phyloP scores from a whole-genome alignment of 192 early-diverging fungal genomes.

The Umbelopsis vinacea region DNA sequence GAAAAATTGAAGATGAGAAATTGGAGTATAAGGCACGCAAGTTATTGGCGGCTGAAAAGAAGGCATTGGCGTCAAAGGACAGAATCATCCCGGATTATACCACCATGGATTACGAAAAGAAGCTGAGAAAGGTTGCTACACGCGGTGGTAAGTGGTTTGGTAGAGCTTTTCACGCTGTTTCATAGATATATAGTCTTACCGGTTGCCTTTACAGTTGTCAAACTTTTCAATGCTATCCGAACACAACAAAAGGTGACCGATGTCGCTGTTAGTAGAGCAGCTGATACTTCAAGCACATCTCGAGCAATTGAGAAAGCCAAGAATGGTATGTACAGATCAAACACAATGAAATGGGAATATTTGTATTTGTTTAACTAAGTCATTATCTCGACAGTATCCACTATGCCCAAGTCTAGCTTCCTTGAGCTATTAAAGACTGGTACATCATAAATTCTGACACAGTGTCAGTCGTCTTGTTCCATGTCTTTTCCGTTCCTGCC shows the following conservation, averaged over 20 bases:
- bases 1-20: slow-evolving; percentile 82
- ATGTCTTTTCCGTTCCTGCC: too few relatives aligned
- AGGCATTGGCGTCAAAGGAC: slow-evolving; percentile 64
- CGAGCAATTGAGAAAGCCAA: slow-evolving; percentile 53
- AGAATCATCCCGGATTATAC: slow-evolving; percentile 76
- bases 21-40: slow-evolving; percentile 85
- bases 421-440: slow-evolving; percentile 72
- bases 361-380: neutral
- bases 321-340: slow-evolving; percentile 29
- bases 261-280: slow-evolving; percentile 59
- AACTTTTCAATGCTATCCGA: slow-evolving; percentile 93
- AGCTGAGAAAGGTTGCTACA: slow-evolving; percentile 88
- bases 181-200: too few relatives aligned
- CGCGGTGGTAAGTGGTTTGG: slow-evolving; percentile 68
- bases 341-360: neutral
- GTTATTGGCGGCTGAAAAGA: slow-evolving; percentile 74
- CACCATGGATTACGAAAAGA: slow-evolving; percentile 86
- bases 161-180: neutral
- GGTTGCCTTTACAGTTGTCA: slow-evolving; percentile 64
- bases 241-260: slow-evolving; percentile 83
- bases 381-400: slow-evolving; percentile 46
- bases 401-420: slow-evolving; percentile 73
- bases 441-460: slow-evolving; percentile 28
- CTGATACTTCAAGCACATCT: slow-evolving; percentile 46
- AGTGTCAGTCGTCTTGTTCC: neutral